A percentile compares a stretch with the other conserved stretches of the same genome.
Evolutionary conservation across 768 basidiomycete genomes (phyloP).

Genomic region (Boletus reticuloceps): DNA sequence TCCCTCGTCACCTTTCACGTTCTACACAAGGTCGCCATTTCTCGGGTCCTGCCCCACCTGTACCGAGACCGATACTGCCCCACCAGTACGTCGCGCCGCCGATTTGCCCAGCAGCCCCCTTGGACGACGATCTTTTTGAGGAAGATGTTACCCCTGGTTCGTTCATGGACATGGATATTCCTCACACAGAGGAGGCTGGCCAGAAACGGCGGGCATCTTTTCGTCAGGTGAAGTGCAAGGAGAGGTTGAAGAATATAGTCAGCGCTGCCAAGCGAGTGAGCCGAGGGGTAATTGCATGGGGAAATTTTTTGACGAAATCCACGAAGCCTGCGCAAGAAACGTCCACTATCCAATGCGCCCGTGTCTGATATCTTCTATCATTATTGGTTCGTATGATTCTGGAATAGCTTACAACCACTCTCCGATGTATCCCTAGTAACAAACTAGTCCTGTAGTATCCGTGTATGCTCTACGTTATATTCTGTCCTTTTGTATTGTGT

Average conservation of each 20-base stretch:
- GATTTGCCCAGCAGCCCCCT: not conserved
- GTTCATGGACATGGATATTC: slow-evolving; percentile 35
- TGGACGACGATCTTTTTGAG: not conserved
- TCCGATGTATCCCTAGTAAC: slow-evolving; percentile 25
- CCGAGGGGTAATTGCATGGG: slow-evolving; percentile 29
- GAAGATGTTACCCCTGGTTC: slow-evolving; percentile 15
- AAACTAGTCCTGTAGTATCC: slow-evolving; percentile 11
- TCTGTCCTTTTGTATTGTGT: slow-evolving; percentile 11
- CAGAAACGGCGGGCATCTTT: slow-evolving; percentile 13
- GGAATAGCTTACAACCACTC: not conserved
- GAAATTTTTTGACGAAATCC: slow-evolving; percentile 24
- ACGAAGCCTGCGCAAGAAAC: slow-evolving; percentile 4
- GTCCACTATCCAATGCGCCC: not conserved
- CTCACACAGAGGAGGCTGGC: slow-evolving; percentile 2
- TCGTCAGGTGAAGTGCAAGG: slow-evolving; percentile 9
- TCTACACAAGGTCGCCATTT: slow-evolving; percentile 1
- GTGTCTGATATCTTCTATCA: slow-evolving; percentile 9
- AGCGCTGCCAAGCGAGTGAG: slow-evolving; percentile 26
- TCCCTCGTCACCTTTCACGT: not conserved
- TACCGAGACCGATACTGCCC: not conserved
- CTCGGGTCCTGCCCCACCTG: slow-evolving; percentile 7
- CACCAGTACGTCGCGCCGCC: not conserved
- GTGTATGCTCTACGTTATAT: slow-evolving; percentile 14
- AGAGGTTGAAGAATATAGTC: slow-evolving; percentile 20
- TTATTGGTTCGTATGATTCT: slow-evolving; percentile 8